These are phyloP conservation scores for Xylariaceae sp. DNA, from an alignment of 2,329 filamentous ascomycete species.

Conservation along the genomic window DNA sequence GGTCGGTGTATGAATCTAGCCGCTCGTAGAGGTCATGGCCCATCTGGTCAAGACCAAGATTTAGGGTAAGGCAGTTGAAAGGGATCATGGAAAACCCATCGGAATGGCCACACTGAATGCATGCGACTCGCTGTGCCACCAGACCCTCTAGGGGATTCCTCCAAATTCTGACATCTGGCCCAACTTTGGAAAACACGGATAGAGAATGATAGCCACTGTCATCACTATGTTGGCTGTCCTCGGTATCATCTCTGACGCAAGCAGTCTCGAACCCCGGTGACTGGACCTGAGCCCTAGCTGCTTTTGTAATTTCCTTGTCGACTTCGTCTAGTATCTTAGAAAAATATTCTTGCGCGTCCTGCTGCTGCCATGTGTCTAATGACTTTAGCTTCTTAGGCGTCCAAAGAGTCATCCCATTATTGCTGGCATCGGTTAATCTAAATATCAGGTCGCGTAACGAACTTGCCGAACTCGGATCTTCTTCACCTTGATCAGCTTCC, in stretches of 20 bases:
- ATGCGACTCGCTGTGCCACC: conserved; percentile 85
- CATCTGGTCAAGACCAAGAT: conserved; percentile 64
- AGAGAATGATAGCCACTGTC: conserved; percentile 61
- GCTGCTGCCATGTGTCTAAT: conserved; percentile 94
- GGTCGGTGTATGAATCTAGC: conserved; percentile 79
- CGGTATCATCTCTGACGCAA: conserved; percentile 44
- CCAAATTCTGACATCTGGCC: conserved; percentile 42
- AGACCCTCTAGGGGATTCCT: conserved; percentile 86
- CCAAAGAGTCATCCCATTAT: conserved; percentile 79
- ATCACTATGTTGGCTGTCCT: conserved; percentile 54
- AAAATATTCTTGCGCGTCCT: conserved; percentile 97
- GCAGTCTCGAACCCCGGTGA: conserved; percentile 46
- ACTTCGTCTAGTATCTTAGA: conserved; percentile 85
- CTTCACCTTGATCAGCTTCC: conserved; percentile 30
- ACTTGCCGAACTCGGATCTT: conserved; percentile 44
- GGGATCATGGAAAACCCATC: conserved; percentile 88
- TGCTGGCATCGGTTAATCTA: conserved; percentile 69
- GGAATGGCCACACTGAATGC: conserved; percentile 80
- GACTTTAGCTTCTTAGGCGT: conserved; percentile 80
- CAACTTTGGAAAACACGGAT: conserved; percentile 41
- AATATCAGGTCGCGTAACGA: conserved; percentile 66
- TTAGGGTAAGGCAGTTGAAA: conserved; percentile 91
- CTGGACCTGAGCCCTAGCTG: conserved; percentile 40
- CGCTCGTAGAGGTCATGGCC: conserved; percentile 76
- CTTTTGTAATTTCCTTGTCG: conserved; percentile 71